Conservation (phyloP, 2,329 filamentous ascomycete genomes). For the Gremmenia infestans region DNA sequence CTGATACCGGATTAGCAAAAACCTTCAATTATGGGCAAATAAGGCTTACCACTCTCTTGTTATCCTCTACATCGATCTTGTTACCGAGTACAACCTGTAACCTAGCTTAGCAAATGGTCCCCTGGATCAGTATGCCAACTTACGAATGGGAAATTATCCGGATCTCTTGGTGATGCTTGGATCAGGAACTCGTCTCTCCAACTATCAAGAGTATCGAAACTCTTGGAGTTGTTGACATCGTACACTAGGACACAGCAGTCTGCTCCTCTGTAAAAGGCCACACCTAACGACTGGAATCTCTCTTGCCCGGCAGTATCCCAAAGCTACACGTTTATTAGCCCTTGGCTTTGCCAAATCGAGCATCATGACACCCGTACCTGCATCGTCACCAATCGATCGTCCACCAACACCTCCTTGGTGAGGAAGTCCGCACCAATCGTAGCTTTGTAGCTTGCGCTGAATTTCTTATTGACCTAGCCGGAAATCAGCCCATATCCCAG, state of each 20-base stretch:
- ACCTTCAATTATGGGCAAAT: neutral
- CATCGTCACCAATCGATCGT: conserved; percentile 97
- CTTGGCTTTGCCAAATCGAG: neutral
- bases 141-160: conserved; percentile 96
- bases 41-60: conserved; percentile 74
- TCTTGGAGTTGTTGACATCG: conserved; percentile 99
- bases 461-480: conserved; percentile 96
- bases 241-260: conserved; percentile 98
- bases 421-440: conserved; percentile 98
- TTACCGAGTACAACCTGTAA: conserved; percentile 86
- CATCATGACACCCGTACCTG: conserved; percentile 55
- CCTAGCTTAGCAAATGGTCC: conserved; percentile 3
- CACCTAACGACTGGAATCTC: conserved; percentile 92
- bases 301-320: conserved; percentile 99
- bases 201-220: conserved; percentile 95
- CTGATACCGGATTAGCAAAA: conserved; percentile 37
- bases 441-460: conserved; percentile 98
- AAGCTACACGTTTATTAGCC: conserved; percentile 56
- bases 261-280: conserved; percentile 94
- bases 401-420: conserved; percentile 94
- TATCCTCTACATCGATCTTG: conserved; percentile 98
- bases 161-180: conserved; percentile 92
- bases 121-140: conserved; percentile 33
- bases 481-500: conserved; percentile 11
- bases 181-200: conserved; percentile 99